A percentile compares a stretch with the other conserved stretches of the same genome.
Evolutionary conservation across 441 rosid genomes (phyloP).

Genomic region (Erysimum pusillum): DNA sequence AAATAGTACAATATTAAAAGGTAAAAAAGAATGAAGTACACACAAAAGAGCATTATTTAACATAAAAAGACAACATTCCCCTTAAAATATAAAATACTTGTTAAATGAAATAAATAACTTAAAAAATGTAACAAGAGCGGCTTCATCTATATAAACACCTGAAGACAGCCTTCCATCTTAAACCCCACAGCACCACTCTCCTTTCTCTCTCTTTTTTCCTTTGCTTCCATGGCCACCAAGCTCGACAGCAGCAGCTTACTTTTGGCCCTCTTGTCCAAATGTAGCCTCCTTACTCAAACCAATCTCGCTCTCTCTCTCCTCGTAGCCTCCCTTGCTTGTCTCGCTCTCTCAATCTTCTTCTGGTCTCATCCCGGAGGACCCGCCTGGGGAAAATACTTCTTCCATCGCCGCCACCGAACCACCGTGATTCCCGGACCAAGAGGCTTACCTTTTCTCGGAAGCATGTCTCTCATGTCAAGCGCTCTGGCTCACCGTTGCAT

Average conservation of each 20-base stretch:
- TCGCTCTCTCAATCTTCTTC: constrained; percentile 57
- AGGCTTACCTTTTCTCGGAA: constrained; percentile 80
- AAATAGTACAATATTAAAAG: constrained; percentile 1
- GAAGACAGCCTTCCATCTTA: constrained; percentile 31
- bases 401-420: too few species aligned
- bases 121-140: constrained; percentile 9
- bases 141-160: constrained; percentile 38
- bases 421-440: constrained; percentile 76
- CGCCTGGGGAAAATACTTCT: constrained; percentile 81
- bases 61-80: constrained; percentile 34
- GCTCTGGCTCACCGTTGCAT: constrained; percentile 78
- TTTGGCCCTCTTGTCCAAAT: constrained; percentile 71
- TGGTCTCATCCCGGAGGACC: constrained; percentile 93
- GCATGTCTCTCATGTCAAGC: constrained; percentile 76
- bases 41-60: constrained; percentile 16
- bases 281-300: constrained; percentile 50
- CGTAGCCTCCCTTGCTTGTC: too few species aligned
- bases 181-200: constrained; percentile 42
- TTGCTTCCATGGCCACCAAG: constrained; percentile 58
- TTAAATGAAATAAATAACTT: constrained; percentile 21
- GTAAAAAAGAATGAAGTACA: constrained; percentile 27
- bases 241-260: constrained; percentile 64
- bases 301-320: constrained; percentile 58
- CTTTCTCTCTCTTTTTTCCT: constrained; percentile 29
- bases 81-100: neutral